Evolutionary conservation across 176 grass and related monocot species (phyloP).

Genomic region (Zea luxurians): DNA sequence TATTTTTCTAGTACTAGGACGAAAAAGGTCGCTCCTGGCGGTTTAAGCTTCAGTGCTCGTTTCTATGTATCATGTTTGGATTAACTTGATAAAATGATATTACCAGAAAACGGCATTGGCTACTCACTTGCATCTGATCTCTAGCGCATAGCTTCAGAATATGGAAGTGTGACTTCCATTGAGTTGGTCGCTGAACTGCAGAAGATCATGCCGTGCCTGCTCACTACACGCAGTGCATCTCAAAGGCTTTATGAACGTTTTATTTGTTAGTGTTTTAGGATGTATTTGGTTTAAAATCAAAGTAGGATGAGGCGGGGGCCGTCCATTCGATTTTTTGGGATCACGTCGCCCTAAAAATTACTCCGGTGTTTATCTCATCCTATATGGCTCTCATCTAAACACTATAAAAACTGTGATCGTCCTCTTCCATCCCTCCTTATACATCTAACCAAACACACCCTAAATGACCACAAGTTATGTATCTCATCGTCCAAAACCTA

Average conservation of each 20-base stretch:
- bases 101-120: not conserved
- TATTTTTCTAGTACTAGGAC: constrained; percentile 46
- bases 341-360: too few relatives aligned
- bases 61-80: constrained; percentile 13
- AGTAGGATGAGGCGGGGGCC: too few relatives aligned
- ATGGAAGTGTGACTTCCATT: not conserved
- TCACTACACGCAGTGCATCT: not conserved
- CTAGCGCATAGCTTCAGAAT: constrained; percentile 4
- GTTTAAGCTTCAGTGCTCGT: constrained; percentile 20
- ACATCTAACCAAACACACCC: too few relatives aligned
- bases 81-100: not conserved
- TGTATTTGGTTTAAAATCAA: too few relatives aligned
- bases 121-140: not conserved
- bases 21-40: constrained; percentile 34
- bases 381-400: too few relatives aligned
- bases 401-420: too few relatives aligned
- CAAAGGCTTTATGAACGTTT: constrained; percentile 2
- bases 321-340: too few relatives aligned
- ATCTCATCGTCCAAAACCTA: not conserved
- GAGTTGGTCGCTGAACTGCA: constrained; percentile 6
- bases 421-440: too few relatives aligned
- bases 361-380: too few relatives aligned
- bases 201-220: constrained; percentile 15
- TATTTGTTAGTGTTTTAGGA: not conserved
- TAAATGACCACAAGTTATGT: not conserved